Conservation (phyloP, 345 rosid species). For the Raphanus sativus region DNA sequence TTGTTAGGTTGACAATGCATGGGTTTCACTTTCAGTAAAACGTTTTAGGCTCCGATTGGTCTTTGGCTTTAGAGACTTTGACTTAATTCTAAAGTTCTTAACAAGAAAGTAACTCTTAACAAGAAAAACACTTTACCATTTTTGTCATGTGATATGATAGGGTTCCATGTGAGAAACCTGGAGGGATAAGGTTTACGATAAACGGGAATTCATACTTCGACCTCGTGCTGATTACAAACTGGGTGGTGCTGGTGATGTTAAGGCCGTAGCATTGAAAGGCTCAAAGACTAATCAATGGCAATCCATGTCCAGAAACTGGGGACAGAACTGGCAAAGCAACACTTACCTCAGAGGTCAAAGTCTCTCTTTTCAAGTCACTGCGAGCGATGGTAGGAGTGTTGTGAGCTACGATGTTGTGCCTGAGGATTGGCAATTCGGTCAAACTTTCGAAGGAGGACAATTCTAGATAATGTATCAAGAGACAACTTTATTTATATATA, state of each 20-base stretch:
- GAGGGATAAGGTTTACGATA: not conserved
- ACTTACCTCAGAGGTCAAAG: not conserved
- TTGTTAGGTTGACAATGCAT: no score
- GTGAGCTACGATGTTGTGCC: not conserved
- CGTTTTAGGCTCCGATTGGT: not conserved
- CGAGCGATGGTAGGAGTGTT: not conserved
- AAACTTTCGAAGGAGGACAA: not conserved
- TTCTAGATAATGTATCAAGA: not conserved
- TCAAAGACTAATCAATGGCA: not conserved
- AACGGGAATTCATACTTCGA: not conserved
- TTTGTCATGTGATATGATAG: not conserved
- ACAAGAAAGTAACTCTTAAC: no score
- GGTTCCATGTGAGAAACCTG: not conserved
- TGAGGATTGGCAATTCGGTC: not conserved
- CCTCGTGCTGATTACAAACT: not conserved
- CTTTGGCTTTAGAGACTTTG: no score
- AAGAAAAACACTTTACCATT: not conserved
- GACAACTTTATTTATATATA: not conserved
- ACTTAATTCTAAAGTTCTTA: no score
- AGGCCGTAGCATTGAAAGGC: not conserved
- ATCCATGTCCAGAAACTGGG: not conserved
- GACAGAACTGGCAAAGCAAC: not conserved
- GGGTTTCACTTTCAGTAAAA: not conserved
- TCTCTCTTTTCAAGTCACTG: not conserved
- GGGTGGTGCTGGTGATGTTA: not conserved